Conservation (phyloP, 2,329 filamentous ascomycete species). For the Monosporascus sp. region DNA sequence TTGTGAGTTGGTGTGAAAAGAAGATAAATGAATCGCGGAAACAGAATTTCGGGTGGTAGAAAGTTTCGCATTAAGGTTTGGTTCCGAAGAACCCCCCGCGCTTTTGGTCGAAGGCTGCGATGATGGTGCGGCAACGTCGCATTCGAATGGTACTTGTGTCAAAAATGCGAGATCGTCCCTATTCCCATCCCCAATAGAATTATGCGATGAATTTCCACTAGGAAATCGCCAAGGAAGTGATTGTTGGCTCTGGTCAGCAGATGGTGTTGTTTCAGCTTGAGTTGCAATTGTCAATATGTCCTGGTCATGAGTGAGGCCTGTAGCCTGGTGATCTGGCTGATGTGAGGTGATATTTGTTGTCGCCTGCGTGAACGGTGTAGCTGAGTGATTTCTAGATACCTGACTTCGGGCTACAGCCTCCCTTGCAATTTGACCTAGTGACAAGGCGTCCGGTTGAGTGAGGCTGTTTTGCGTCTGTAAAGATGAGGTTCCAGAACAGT, state of each 20-base stretch:
- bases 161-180: conserved; percentile 1
- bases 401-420: conserved; percentile 8
- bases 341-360: conserved; percentile 22
- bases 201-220: background rate
- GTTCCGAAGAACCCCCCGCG: background rate
- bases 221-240: background rate
- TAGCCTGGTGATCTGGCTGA: conserved; percentile 17
- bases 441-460: background rate
- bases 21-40: background rate
- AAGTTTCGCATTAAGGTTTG: background rate
- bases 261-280: conserved; percentile 1
- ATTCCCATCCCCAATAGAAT: background rate
- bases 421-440: background rate
- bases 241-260: background rate
- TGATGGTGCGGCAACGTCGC: conserved; percentile 2
- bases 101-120: background rate
- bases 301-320: conserved; percentile 2
- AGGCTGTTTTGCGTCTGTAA: conserved; percentile 14
- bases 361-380: conserved; percentile 2
- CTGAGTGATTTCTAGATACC: background rate
- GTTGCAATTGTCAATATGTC: background rate
- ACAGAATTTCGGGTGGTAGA: background rate
- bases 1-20: conserved; percentile 17
- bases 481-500: conserved; percentile 15
- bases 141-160: conserved; percentile 6